Conservation (phyloP, 2,329 filamentous ascomycete genomes). For the Penicillium expansum region DNA sequence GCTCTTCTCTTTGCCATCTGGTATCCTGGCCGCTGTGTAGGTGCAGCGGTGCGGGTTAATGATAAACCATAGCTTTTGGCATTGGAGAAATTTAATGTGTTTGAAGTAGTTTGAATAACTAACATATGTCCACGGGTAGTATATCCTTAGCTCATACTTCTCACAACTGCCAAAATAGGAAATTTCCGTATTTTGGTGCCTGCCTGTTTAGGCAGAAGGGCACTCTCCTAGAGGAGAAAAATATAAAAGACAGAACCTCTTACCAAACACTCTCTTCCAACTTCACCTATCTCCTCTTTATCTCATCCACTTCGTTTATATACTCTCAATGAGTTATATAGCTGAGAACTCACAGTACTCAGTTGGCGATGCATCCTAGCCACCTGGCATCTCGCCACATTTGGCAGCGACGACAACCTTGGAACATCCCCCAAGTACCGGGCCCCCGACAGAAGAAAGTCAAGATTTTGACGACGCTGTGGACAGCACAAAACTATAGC, state of each 20-base stretch:
- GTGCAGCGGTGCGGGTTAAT: neutral
- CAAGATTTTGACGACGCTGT: neutral
- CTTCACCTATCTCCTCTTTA: neutral
- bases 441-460: neutral
- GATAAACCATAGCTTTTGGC: neutral
- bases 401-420: neutral
- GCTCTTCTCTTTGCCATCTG: constrained; percentile 13
- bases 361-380: neutral
- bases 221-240: neutral
- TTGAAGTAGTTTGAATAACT: neutral
- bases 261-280: neutral
- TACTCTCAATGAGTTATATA: neutral
- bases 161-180: neutral
- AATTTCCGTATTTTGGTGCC: neutral
- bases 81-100: neutral
- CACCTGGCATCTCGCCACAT: neutral
- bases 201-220: neutral
- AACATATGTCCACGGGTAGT: no score
- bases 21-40: constrained; percentile 14
- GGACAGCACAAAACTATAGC: neutral
- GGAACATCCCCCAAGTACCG: neutral
- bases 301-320: neutral
- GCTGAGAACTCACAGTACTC: neutral
- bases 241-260: neutral
- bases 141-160: neutral